Evolutionary conservation across 2,329 filamentous ascomycete species (phyloP), one percentile per base, ranked within the genome.

Genomic region (Chalaropsis thielavioides): DNA sequence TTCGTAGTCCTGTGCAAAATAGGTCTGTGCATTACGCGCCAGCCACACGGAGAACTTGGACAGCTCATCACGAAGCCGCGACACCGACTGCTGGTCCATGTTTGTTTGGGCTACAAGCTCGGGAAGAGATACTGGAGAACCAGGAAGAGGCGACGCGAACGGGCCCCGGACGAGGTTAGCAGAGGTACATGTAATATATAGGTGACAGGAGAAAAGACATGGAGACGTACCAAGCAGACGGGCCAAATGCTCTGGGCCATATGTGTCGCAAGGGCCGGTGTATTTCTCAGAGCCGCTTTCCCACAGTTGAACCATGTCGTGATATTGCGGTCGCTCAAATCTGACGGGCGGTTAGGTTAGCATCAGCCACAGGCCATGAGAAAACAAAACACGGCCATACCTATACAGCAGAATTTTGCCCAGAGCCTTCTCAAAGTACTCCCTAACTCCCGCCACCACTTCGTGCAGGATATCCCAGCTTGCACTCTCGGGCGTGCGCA

Each of bases 71-170:
- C 91, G 87, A 31, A 97, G 83, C 59, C 91, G 88, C 68, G 87
- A 88, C 51, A 96, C 90, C 1, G 91, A 92, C 73, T 95, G 91
- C 63, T 87, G 81, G 72, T 97, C 94, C 91, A 99, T 96, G 76
- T 97, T 97, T 63, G 94, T 99, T 74, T 99, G 94, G 3, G 92
- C 92, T 68, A 97, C 86, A 49, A 97, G 84, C 73, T 99, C 94
- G 0, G 94, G 92, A 70, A 97, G 85, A 0, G 88, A 88, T 2
- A 95, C 92, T 96, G 70, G 6, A 65, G 31, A 46, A 31, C 44
- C 19, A 19, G 27, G 11, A 17, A 22, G 17, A 31, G 17, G 31
- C 7, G 7, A 24, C 13, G 24, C 51, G 22, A 38, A 38, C 3
- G 44, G 40, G 38, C 59, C 5, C 19, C 38, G 27, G n/a, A n/a